Evolutionary conservation across 1,139 yeast species (phyloP).

Genomic region (Saccharomyces hybrid): DNA sequence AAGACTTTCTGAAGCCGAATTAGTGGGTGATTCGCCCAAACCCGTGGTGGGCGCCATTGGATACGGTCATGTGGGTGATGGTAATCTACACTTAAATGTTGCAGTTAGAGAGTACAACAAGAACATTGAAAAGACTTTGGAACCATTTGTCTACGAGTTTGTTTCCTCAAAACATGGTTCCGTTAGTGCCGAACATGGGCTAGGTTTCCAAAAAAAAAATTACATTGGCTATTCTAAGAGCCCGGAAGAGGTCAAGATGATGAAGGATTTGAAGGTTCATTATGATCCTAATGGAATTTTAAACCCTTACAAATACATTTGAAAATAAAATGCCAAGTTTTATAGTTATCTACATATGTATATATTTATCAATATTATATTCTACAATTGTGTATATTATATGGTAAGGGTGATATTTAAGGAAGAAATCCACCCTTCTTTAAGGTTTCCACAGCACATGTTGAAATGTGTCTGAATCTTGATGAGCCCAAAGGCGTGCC

Average conservation of each 20-base stretch:
- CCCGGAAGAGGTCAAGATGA: constrained; percentile 56
- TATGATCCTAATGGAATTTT: constrained; percentile 85
- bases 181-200: constrained; percentile 93
- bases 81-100: constrained; percentile 86
- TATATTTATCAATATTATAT: not conserved
- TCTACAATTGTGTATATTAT: not conserved
- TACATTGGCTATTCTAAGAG: constrained; percentile 72
- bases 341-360: not conserved
- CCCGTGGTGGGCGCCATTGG: constrained; percentile 89
- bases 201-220: constrained; percentile 91
- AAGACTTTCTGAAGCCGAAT: constrained; percentile 46
- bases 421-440: constrained; percentile 21
- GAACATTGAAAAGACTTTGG: constrained; percentile 66
- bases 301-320: constrained; percentile 84
- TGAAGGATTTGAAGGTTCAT: constrained; percentile 66
- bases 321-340: not conserved
- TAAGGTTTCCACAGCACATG: constrained; percentile 41
- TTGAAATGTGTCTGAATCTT: constrained; percentile 54
- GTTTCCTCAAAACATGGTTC: constrained; percentile 72
- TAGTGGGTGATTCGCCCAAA: constrained; percentile 50
- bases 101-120: constrained; percentile 78
- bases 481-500: constrained; percentile 59
- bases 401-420: constrained; percentile 1
- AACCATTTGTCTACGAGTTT: constrained; percentile 93
- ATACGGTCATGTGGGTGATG: constrained; percentile 95